A percentile compares a stretch with the other conserved stretches of the same genome.
Conservation (phyloP, 164 flowering plant genomes). For the Hamamelis virginiana region DNA sequence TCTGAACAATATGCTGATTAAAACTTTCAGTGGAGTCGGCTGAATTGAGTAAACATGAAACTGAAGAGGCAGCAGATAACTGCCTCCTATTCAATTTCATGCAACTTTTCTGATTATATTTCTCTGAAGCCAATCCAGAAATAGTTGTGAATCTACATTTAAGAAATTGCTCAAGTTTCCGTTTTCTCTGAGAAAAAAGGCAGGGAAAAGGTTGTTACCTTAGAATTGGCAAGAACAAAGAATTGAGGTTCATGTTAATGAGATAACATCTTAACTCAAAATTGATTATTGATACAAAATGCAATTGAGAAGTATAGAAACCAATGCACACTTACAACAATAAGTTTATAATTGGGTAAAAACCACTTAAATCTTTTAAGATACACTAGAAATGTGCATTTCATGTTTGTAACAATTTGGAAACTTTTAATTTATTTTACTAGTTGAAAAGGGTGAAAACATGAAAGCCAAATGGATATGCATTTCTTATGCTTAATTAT, state of each 20-base stretch:
- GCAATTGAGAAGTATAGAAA: neutral
- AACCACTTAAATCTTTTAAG: too few relatives aligned
- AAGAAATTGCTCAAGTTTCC: slow-evolving; percentile 25
- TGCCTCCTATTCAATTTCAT: slow-evolving; percentile 13
- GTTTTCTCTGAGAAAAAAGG: slow-evolving; percentile 32
- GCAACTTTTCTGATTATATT: slow-evolving; percentile 13
- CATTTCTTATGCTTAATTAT: too few relatives aligned
- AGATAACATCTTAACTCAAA: neutral
- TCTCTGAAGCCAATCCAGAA: slow-evolving; percentile 12
- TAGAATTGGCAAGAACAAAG: neutral
- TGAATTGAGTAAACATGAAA: slow-evolving; percentile 21
- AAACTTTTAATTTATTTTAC: neutral
- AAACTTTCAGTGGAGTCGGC: slow-evolving; percentile 12
- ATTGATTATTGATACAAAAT: neutral
- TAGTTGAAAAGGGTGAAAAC: too few relatives aligned
- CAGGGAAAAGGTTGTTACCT: neutral
- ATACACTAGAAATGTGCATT: neutral
- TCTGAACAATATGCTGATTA: neutral
- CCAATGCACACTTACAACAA: neutral
- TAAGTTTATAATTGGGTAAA: neutral
- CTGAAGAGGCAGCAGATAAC: slow-evolving; percentile 16
- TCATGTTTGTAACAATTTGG: neutral
- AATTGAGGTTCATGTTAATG: too few relatives aligned
- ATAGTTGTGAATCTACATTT: slow-evolving; percentile 11
- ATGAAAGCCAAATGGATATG: too few relatives aligned